Conservation (phyloP, 345 rosid species). For the Noccaea caerulescens region DNA sequence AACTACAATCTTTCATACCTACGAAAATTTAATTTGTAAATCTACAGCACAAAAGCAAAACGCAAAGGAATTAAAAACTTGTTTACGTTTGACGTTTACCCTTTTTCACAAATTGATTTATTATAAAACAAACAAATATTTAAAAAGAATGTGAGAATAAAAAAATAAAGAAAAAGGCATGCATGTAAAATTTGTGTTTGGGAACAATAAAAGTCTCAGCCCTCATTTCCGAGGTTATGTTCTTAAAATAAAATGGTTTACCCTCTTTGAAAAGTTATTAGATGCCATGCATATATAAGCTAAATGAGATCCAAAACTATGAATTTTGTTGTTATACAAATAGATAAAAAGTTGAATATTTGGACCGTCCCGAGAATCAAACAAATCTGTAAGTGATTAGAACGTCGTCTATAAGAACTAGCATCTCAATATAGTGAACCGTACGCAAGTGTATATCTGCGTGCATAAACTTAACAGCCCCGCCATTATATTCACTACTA, state of each 20-base stretch:
- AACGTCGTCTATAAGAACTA: conserved; percentile 15
- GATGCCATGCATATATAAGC: neutral
- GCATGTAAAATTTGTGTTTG: too few species aligned
- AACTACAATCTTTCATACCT: neutral
- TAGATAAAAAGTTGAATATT: neutral
- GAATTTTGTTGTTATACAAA: neutral
- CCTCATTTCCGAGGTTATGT: neutral
- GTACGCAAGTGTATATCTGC: conserved; percentile 24
- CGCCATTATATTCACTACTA: conserved; percentile 1
- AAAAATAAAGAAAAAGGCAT: too few species aligned
- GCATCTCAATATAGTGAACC: conserved; percentile 33
- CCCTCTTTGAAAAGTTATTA: neutral
- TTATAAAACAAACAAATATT: neutral
- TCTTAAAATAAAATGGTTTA: neutral
- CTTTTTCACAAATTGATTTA: neutral
- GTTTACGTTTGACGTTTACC: neutral
- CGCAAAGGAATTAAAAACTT: neutral
- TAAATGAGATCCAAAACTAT: neutral
- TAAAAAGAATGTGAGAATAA: neutral
- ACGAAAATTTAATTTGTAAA: neutral
- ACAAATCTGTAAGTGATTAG: conserved; percentile 23
- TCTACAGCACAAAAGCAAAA: conserved; percentile 1
- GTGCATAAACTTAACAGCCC: neutral
- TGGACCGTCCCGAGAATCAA: conserved; percentile 9
- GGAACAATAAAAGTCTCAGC: neutral